Evolutionary conservation across 2,329 filamentous ascomycete species (phyloP).

Genomic region (Emmonsiellopsis sp.): DNA sequence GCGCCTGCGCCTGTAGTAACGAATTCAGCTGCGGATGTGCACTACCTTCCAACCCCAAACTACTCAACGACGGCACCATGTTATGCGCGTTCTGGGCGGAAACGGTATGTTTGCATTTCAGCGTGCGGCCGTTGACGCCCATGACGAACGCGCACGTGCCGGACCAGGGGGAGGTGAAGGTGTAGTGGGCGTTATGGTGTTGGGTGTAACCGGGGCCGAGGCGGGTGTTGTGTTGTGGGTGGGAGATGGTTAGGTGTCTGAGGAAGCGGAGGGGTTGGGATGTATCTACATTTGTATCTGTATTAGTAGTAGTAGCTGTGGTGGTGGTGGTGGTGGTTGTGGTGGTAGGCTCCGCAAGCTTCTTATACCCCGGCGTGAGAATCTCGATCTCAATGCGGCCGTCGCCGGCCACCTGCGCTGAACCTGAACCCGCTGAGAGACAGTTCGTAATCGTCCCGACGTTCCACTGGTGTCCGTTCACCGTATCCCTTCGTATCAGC

Average conservation of each 20-base stretch:
- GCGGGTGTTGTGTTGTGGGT: slow-evolving; percentile 1
- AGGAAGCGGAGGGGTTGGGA: slow-evolving; percentile 7
- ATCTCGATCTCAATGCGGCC: slow-evolving; percentile 44
- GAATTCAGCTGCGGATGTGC: too few relatives aligned
- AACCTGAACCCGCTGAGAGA: slow-evolving; percentile 4
- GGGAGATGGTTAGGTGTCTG: slow-evolving; percentile 9
- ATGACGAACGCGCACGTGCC: slow-evolving; percentile 79
- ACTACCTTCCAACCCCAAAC: too few relatives aligned
- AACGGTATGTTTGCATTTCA: slow-evolving; percentile 62
- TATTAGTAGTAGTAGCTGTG: not conserved
- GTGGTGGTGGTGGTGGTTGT: not conserved
- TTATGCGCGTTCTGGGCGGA: not conserved
- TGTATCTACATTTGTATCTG: not conserved
- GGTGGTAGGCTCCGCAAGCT: slow-evolving; percentile 36
- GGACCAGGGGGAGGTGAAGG: slow-evolving; percentile 78
- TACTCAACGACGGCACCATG: too few relatives aligned
- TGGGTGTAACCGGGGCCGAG: not conserved
- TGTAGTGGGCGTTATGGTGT: slow-evolving; percentile 43
- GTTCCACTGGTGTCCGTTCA: slow-evolving; percentile 64
- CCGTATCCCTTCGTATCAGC: slow-evolving; percentile 64
- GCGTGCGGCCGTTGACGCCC: slow-evolving; percentile 60
- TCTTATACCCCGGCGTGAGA: slow-evolving; percentile 49
- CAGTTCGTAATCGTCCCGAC: slow-evolving; percentile 51
- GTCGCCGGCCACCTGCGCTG: slow-evolving; percentile 7
- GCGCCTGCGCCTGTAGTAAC: too few relatives aligned